Evolutionary conservation across 2,329 filamentous ascomycete genomes (phyloP), one percentile per base, ranked within the genome.

Genomic region (Lasiodiplodia citricola): DNA sequence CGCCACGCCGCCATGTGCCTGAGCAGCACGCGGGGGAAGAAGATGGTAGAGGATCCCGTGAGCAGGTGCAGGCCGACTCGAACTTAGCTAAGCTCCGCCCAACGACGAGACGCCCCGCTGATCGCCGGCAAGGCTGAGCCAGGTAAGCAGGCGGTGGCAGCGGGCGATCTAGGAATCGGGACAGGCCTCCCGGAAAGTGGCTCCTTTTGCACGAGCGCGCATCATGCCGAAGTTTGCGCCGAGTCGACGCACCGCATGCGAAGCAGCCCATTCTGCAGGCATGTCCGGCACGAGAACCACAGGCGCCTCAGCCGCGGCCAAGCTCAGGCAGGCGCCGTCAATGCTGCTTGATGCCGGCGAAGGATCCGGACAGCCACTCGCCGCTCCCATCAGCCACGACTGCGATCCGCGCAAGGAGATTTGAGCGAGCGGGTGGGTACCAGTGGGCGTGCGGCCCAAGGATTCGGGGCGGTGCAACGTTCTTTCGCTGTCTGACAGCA

Each of bases 111-210:
- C 23, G 54, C 64, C 38, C 50, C 21, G 52, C 44, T 44, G 54
- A 67, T 67, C 65, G 60, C 54, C 65, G 65, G 65, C 65, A 67
- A 67, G 65, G 65, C 65, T 67, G 65, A 67, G 65, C 65, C 38
- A 31, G 41, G 65, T 51, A 58, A 60, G 54, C 44, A 41, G 55
- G 25, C 55, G n/a, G 31, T n/a, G 55, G 31, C 55, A 60, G 21
- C 41, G 28, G 28, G 60, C 58, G 58, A 50, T 62, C 25, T 28
- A 18, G 58, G 58, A n/a, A 35, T 35, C 52, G 25, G 16, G 52
- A 16, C 25, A 3, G 52, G n/a, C 35, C 41, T 44, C 16, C 14
- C 41, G 14, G 41, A n/a, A 7, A 44, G 16, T 18, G 44, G 7
- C 44, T 47, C 16, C 60, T 11, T 23, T 37, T 37, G 60, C 60